phyloP scores from a whole-genome alignment of 2,329 filamentous ascomycete species.

The Orbilia blumenaviensis region DNA sequence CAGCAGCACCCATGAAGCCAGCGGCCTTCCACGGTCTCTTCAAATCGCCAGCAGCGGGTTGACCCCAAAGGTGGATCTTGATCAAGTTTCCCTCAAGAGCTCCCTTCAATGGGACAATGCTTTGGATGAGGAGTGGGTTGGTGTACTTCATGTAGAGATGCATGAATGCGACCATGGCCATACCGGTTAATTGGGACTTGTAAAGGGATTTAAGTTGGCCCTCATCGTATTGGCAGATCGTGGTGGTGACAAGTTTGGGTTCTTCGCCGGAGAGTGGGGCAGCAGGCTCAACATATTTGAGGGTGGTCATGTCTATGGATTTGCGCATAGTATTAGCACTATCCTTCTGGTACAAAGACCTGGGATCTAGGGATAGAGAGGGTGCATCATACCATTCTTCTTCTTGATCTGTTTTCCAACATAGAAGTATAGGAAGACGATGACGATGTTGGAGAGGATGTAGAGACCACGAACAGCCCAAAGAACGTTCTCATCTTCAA shows the following conservation, averaged over 20 bases:
- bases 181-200: slow-evolving; percentile 92
- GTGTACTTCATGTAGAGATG: slow-evolving; percentile 99
- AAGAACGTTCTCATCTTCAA: slow-evolving; percentile 82
- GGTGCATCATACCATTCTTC: slow-evolving; percentile 85
- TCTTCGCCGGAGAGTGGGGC: slow-evolving; percentile 93
- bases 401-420: slow-evolving; percentile 86
- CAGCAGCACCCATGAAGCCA: slow-evolving; percentile 77
- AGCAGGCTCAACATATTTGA: slow-evolving; percentile 98
- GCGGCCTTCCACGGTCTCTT: slow-evolving; percentile 94
- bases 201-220: slow-evolving; percentile 83
- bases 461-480: slow-evolving; percentile 72
- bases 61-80: slow-evolving; percentile 92
- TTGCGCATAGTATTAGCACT: not conserved
- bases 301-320: slow-evolving; percentile 83
- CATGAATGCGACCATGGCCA: slow-evolving; percentile 99
- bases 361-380: not conserved
- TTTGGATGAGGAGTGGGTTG: slow-evolving; percentile 98
- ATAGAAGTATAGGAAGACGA: slow-evolving; percentile 84
- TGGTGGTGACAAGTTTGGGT: slow-evolving; percentile 95
- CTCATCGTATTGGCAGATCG: slow-evolving; percentile 92
- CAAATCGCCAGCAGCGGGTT: slow-evolving; percentile 86
- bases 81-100: slow-evolving; percentile 93
- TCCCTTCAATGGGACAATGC: slow-evolving; percentile 95
- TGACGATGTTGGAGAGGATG: slow-evolving; percentile 79
- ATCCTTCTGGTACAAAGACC: not conserved